Evolutionary conservation across 164 flowering plant genomes (phyloP).

Genomic region (Macadamia integrifolia): DNA sequence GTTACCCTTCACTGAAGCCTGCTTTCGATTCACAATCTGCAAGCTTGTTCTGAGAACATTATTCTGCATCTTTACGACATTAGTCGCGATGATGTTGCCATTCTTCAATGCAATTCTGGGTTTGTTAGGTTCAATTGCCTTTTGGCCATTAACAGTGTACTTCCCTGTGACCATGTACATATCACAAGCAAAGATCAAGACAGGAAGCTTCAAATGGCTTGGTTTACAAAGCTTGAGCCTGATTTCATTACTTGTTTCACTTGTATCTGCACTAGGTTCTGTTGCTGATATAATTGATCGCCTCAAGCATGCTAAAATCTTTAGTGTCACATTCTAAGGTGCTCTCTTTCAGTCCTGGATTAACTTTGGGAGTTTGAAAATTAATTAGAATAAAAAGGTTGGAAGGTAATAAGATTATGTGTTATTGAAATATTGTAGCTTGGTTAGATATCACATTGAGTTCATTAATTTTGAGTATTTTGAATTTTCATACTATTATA

Average conservation of each 20-base stretch:
- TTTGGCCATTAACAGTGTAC: conserved; percentile 36
- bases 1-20: conserved; percentile 3
- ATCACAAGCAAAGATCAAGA: conserved; percentile 26
- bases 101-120: conserved; percentile 44
- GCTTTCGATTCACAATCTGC: conserved; percentile 15
- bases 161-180: conserved; percentile 35
- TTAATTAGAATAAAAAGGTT: no score
- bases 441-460: no score
- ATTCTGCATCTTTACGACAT: conserved; percentile 23
- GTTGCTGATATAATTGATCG: conserved; percentile 22
- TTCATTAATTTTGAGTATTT: no score
- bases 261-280: conserved; percentile 29
- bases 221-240: conserved; percentile 20
- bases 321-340: not conserved
- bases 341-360: not conserved
- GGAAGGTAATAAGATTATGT: no score
- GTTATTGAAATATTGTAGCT: no score
- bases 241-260: conserved; percentile 15
- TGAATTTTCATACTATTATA: no score
- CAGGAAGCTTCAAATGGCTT: conserved; percentile 25
- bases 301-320: conserved; percentile 21
- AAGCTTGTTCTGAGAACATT: conserved; percentile 25
- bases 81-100: conserved; percentile 37
- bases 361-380: no score
- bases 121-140: conserved; percentile 29